Conservation (phyloP, 345 rosid species). For the Diplotaxis tenuifolia region DNA sequence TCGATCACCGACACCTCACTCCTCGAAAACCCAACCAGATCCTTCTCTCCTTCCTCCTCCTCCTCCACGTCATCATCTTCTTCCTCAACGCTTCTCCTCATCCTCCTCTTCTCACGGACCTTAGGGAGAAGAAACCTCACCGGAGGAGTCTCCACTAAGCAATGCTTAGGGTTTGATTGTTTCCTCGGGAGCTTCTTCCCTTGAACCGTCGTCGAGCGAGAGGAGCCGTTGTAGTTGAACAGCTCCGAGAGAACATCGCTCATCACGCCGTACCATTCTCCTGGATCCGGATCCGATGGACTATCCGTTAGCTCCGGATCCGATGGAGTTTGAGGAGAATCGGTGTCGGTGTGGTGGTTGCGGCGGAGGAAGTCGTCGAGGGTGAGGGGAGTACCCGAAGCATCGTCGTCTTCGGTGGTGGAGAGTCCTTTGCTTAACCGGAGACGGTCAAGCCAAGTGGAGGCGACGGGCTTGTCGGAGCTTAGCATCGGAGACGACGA, state of each 20-base stretch:
- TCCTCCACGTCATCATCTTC: constrained; percentile 35
- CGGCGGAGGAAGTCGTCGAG: constrained; percentile 68
- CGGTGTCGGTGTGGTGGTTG: constrained; percentile 28
- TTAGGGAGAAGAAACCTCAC: background rate
- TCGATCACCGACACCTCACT: constrained; percentile 96
- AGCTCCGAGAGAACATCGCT: constrained; percentile 77
- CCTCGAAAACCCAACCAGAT: constrained; percentile 72
- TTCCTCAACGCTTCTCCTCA: constrained; percentile 23
- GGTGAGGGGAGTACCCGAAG: constrained; percentile 35
- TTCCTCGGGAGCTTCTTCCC: constrained; percentile 60
- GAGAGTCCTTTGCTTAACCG: constrained; percentile 80
- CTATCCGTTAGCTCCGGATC: constrained; percentile 29
- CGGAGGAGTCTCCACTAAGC: constrained; percentile 34
- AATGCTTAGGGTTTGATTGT: constrained; percentile 75
- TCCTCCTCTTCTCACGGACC: constrained; percentile 29
- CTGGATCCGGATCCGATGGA: constrained; percentile 8
- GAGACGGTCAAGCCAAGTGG: constrained; percentile 88
- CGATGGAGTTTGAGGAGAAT: constrained; percentile 47
- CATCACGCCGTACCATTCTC: constrained; percentile 63
- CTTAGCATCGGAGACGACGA: constrained; percentile 55
- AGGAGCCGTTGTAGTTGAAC: constrained; percentile 51
- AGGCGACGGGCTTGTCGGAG: constrained; percentile 54
- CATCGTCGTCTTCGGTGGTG: constrained; percentile 46
- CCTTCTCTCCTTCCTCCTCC: constrained; percentile 47
- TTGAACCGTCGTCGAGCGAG: constrained; percentile 26